Percentiles rank a stretch among this genome's conserved stretches.
Conservation (phyloP, 2,329 filamentous ascomycete genomes). For the Alternaria tenuissima region DNA sequence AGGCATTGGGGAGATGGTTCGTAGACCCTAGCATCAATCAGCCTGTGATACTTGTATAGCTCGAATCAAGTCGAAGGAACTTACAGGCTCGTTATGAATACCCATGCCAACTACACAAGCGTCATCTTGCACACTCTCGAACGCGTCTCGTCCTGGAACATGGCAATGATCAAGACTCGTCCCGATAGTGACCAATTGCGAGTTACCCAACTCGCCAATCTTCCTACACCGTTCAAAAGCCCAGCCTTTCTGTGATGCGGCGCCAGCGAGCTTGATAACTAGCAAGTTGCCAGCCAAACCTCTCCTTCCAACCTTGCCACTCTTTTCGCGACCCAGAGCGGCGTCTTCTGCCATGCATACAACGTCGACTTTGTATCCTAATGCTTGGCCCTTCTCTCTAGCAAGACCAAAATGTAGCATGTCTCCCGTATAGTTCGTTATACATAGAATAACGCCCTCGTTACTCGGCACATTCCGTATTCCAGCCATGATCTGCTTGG, state of each 20-base stretch:
- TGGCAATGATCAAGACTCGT: constrained; percentile 63
- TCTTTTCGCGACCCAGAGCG: constrained; percentile 58
- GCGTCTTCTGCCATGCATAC: constrained; percentile 61
- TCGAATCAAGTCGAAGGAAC: constrained; percentile 1
- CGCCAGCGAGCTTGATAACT: constrained; percentile 58
- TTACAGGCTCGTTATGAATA: constrained; percentile 61
- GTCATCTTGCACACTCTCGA: constrained; percentile 56
- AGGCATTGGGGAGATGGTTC: constrained; percentile 58
- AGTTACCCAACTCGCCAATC: constrained; percentile 56
- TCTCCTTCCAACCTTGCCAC: constrained; percentile 58
- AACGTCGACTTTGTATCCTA: constrained; percentile 57
- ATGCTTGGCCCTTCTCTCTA: constrained; percentile 56
- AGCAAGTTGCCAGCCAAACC: constrained; percentile 61
- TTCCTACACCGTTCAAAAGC: constrained; percentile 56
- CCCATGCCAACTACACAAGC: constrained; percentile 57
- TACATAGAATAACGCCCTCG: constrained; percentile 58
- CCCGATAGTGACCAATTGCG: constrained; percentile 60
- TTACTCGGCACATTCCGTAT: constrained; percentile 57
- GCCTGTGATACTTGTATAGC: neutral
- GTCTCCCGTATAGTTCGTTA: constrained; percentile 61
- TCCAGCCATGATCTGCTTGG: constrained; percentile 60
- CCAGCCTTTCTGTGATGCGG: constrained; percentile 56
- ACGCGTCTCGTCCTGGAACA: constrained; percentile 60
- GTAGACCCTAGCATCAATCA: constrained; percentile 48
- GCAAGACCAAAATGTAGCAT: constrained; percentile 61